phyloP scores from a whole-genome alignment of 257 asterid species.

The Gentiana dahurica region DNA sequence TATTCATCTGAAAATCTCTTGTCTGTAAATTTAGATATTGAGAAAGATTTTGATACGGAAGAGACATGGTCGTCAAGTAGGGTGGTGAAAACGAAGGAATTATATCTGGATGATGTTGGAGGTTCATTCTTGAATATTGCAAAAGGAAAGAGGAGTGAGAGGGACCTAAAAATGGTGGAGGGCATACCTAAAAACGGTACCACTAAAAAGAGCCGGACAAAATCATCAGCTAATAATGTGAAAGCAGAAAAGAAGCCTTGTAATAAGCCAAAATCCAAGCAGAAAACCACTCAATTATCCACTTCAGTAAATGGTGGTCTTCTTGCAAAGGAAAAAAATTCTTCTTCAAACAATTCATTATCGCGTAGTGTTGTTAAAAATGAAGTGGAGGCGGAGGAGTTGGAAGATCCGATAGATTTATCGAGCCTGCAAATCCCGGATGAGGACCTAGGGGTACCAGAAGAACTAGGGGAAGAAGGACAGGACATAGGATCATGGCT shows the following conservation, averaged over 20 bases:
- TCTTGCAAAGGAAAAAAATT: conserved; percentile 30
- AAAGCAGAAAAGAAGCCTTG: conserved; percentile 51
- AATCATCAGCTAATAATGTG: no score
- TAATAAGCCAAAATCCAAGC: conserved; percentile 59
- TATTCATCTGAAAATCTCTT: conserved; percentile 42
- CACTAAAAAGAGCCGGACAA: conserved; percentile 40
- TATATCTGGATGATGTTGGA: conserved; percentile 65
- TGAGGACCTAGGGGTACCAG: conserved; percentile 61
- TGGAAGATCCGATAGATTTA: conserved; percentile 91
- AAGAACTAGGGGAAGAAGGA: conserved; percentile 68
- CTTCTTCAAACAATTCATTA: conserved; percentile 29
- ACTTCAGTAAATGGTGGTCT: conserved; percentile 56
- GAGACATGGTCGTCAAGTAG: conserved; percentile 44
- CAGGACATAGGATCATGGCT: conserved; percentile 89
- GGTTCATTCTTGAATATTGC: conserved; percentile 60
- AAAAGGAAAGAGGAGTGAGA: conserved; percentile 87
- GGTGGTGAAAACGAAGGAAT: conserved; percentile 47
- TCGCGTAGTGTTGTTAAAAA: conserved; percentile 11
- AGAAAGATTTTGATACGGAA: conserved; percentile 34
- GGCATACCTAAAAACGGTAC: conserved; percentile 61
- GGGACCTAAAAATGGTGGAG: conserved; percentile 62
- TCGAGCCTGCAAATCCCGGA: conserved; percentile 80
- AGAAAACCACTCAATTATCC: conserved; percentile 66
- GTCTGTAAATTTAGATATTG: conserved; percentile 38
- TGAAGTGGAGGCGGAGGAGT: conserved; percentile 20